Evolutionary conservation across 768 basidiomycete genomes (phyloP), one percentile per base, ranked within the genome.

Genomic region (Amyloporia xantha): DNA sequence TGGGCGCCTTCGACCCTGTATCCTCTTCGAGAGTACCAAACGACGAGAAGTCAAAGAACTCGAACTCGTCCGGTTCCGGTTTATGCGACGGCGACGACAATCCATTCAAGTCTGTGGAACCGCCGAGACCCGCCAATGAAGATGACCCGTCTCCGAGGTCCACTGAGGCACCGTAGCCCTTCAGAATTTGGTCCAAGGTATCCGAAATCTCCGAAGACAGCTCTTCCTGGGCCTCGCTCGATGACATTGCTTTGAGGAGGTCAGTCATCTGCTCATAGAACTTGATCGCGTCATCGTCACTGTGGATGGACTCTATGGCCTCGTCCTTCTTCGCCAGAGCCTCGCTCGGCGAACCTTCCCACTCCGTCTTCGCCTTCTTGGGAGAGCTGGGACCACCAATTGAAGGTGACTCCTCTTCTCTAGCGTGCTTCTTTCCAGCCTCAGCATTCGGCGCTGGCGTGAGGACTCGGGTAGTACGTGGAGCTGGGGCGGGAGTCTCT

Each of bases 1-100:
- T 89, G 6, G 76, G 72, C n/a, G 81, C 78, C 59, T 84, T 85
- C 12, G 81, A 83, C 19, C 66, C 71, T 41, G 66, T 64, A 43
- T 76, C 78, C 28, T 83, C 83, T 49, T 86, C 84, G 19, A 79
- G 79, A 9, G 70, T 66, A 33, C 62, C 55, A 48, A 59, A 84
- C 5, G 73, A 75, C 40, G 85, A 78, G 54, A 84, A 84, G 63
- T 89, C 86, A 61, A 89, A 75, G 57, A 77, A 82, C 43, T 75
- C 73, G 44, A 80, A 78, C 20, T 81, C 74, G 55, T 76, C 75
- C 12, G 69, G 59, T 20, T 59, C 63, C 54, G 53, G 71, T 61
- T 56, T 66, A 51, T 65, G 70, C 23, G 53, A 54, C 20, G 54
- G 30, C 4, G 44, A 46, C 10, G 42, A 41, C 25, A 37, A 28